phyloP scores from a whole-genome alignment of 1,139 yeast species.

The Suhomyces bokatorum region DNA sequence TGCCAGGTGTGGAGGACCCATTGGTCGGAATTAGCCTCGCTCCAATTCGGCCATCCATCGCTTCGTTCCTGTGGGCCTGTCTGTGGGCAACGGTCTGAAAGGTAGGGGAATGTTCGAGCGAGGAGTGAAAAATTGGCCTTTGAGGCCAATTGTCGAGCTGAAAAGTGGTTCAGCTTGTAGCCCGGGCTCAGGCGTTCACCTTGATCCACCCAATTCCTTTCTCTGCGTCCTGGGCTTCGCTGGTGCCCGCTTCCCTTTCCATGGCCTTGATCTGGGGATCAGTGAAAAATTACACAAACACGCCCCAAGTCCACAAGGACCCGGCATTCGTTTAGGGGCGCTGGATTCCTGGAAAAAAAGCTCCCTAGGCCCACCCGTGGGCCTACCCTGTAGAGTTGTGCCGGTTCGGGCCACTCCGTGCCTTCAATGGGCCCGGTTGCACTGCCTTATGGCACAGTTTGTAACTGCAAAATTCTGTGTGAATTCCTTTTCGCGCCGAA shows the following conservation, averaged over 20 bases:
- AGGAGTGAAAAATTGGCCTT: too few species aligned
- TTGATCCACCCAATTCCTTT: too few species aligned
- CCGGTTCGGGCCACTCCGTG: background rate
- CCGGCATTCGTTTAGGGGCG: too few species aligned
- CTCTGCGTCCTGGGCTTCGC: too few species aligned
- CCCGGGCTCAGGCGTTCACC: too few species aligned
- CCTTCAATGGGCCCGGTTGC: background rate
- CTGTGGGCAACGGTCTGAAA: too few species aligned
- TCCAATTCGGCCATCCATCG: too few species aligned
- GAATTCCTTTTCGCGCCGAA: background rate
- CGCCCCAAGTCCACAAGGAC: background rate
- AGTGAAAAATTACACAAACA: slow-evolving; percentile 1
- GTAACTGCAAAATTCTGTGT: background rate
- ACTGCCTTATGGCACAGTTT: background rate
- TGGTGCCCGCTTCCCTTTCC: background rate
- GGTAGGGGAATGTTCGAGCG: too few species aligned
- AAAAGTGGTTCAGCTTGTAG: too few species aligned
- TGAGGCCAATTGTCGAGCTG: too few species aligned
- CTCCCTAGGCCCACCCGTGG: background rate
- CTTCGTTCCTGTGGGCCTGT: too few species aligned
- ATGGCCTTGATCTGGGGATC: background rate
- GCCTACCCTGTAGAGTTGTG: background rate
- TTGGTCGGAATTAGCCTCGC: background rate
- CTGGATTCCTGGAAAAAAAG: too few species aligned
- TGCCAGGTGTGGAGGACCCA: background rate